Base-by-base conservation (phyloP, 108 stramenopile genomes). In the Stephanodiscus minutulus region DNA sequence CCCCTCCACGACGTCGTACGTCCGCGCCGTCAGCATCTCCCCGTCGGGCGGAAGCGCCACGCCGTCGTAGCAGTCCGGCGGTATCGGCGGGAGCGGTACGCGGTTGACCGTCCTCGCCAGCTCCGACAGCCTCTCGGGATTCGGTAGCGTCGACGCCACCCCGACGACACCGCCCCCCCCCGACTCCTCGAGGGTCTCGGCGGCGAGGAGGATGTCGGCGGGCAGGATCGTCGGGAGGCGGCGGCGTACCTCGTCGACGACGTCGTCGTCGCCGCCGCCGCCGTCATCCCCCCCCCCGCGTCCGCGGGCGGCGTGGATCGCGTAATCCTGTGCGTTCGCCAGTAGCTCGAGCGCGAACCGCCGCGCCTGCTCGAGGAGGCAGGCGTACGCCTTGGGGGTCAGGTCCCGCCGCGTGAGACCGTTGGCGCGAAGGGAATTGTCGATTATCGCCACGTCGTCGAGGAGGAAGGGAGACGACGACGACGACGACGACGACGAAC, bases 1-100 rank as follows among this genome's bases (percentile, higher is more conserved):
- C 15, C 89, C 83, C 65, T 83, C 88, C 36, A 94, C 88, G 22
- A 94, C 82, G 84, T 94, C 93, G 77, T 81, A 94, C 31, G 93
- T 91, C 20, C 93, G 70, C 7, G 85, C 81, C 50, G 89, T 91
- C 62, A 94, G 62, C 61, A 86, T 86, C 41, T 90, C 75, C 11
- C 74, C 74, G 27, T 73, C 72, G 7, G 88, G 85, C 5, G 93
- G 93, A 35, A 94, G 66, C 28, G 84, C 68, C 9, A 94, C 74
- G 2, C 93, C 93, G 41, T 79, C 77, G 72, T 91, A 94, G 49
- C 90, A 91, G 54, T 85, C 68, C 0, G 77, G 43, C 15, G 93
- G 93, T 25, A 94, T 88, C 22, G 89, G 83, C 33, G 93, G 93
- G 17, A 94, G 54, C 0, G 90, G 90, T 10, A 76, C 68, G 1